These are phyloP conservation scores for Acarospora socialis DNA, from an alignment of 2,329 filamentous ascomycete species.

Conservation along the genomic window DNA sequence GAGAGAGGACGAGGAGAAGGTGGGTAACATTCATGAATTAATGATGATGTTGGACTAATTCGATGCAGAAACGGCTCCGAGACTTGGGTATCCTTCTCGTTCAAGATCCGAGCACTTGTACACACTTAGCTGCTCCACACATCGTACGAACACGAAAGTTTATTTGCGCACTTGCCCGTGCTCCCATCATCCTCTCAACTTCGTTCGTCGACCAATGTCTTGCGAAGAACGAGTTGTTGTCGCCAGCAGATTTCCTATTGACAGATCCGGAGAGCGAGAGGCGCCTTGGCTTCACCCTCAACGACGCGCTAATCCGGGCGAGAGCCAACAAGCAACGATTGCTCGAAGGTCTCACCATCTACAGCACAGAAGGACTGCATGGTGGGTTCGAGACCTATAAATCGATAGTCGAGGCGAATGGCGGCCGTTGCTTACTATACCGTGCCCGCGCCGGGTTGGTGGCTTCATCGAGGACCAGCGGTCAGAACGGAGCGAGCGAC, in stretches of 20 bases:
- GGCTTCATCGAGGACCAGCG: conserved; percentile 35
- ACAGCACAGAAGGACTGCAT: conserved; percentile 65
- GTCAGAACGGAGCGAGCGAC: conserved; percentile 23
- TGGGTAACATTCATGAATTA: conserved; percentile 32
- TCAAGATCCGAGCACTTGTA: conserved; percentile 59
- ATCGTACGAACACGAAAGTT: conserved; percentile 91
- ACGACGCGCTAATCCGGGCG: conserved; percentile 54
- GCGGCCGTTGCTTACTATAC: conserved; percentile 68
- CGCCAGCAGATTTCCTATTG: conserved; percentile 52
- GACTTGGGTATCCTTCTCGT: conserved; percentile 71
- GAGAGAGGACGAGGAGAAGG: conserved; percentile 68
- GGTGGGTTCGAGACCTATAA: conserved; percentile 77
- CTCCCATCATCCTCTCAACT: conserved; percentile 61
- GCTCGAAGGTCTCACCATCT: conserved; percentile 62
- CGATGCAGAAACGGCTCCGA: conserved; percentile 59
- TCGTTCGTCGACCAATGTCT: conserved; percentile 68
- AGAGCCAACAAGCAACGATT: conserved; percentile 63
- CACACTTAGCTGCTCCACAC: conserved; percentile 74
- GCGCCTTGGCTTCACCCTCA: conserved; percentile 54
- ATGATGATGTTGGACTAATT: conserved; percentile 8
- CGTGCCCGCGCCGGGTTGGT: conserved; percentile 57
- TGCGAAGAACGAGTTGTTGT: conserved; percentile 49
- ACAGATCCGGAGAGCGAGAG: conserved; percentile 60
- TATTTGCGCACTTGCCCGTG: conserved; percentile 69
- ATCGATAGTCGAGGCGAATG: conserved; percentile 76